These are phyloP conservation scores for Fusarium sp. DNA, from an alignment of 2,329 filamentous ascomycete species.

Conservation along the genomic window DNA sequence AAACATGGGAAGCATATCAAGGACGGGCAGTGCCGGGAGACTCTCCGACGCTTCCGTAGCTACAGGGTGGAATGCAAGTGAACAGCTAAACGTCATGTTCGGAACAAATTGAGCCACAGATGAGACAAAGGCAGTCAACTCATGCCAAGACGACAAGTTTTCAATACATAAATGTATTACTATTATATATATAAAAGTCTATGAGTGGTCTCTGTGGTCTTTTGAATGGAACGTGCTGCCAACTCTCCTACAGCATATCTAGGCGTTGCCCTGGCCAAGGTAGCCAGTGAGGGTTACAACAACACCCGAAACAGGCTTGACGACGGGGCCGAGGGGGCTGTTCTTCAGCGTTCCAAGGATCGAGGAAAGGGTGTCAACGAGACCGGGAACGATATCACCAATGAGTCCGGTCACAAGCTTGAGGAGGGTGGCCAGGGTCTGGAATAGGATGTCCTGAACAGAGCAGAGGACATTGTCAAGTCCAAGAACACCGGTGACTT, in stretches of 20 bases:
- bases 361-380: slow-evolving; percentile 16
- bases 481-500: slow-evolving; percentile 4
- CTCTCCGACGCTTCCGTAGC: slow-evolving; percentile 3
- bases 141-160: no score
- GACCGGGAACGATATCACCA: slow-evolving; percentile 24
- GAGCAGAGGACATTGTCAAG: slow-evolving; percentile 15
- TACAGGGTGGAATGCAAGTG: slow-evolving; percentile 17
- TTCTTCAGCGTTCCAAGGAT: slow-evolving; percentile 17
- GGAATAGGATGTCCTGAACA: slow-evolving; percentile 11
- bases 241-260: background rate
- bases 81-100: background rate
- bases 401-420: slow-evolving; percentile 14
- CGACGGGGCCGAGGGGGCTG: slow-evolving; percentile 11
- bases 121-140: no score
- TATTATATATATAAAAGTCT: no score
- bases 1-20: slow-evolving; percentile 17
- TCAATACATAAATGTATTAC: no score
- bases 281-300: slow-evolving; percentile 7
- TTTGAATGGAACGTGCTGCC: background rate
- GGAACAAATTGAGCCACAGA: no score
- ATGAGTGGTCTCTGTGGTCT: background rate
- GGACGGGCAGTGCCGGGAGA: slow-evolving; percentile 13
- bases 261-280: slow-evolving; percentile 10
- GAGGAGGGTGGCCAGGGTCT: slow-evolving; percentile 18
- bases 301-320: slow-evolving; percentile 13